Evolutionary conservation across 1,284 basidiomycete genomes (phyloP).

Genomic region (Microstroma glucosiphilum): DNA sequence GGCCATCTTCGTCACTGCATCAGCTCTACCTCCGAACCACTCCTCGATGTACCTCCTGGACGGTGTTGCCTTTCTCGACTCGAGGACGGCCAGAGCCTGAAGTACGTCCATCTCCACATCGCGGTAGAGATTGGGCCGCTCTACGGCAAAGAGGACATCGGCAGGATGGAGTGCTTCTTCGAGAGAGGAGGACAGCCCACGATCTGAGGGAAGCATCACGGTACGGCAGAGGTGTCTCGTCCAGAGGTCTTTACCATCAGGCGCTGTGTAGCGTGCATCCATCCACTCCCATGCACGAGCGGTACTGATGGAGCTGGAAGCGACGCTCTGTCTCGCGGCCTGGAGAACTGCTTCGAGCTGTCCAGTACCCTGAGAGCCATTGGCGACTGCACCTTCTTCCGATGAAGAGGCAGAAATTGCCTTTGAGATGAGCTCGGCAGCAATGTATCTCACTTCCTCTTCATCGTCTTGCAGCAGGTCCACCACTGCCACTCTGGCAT

Average conservation of each 20-base stretch:
- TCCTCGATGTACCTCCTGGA: too few relatives aligned
- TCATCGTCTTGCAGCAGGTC: conserved; percentile 5
- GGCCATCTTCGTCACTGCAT: too few relatives aligned
- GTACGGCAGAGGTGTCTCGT: neutral
- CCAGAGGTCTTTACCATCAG: neutral
- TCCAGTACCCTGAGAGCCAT: neutral
- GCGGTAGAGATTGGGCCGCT: conserved; percentile 5
- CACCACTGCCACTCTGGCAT: neutral
- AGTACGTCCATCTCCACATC: conserved; percentile 4
- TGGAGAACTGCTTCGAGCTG: neutral
- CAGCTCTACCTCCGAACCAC: too few relatives aligned
- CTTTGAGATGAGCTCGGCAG: conserved; percentile 1
- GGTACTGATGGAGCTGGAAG: neutral
- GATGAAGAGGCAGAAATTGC: neutral
- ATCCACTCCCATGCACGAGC: neutral
- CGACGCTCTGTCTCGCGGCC: neutral
- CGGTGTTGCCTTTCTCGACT: too few relatives aligned
- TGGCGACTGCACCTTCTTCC: neutral
- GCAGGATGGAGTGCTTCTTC: neutral
- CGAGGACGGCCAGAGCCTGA: neutral
- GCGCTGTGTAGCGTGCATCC: neutral
- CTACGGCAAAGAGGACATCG: neutral
- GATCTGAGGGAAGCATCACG: neutral
- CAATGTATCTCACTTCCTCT: neutral
- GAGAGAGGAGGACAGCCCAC: neutral